Evolutionary conservation across 2,329 filamentous ascomycete genomes (phyloP).

Genomic region (Triangularia setosa): DNA sequence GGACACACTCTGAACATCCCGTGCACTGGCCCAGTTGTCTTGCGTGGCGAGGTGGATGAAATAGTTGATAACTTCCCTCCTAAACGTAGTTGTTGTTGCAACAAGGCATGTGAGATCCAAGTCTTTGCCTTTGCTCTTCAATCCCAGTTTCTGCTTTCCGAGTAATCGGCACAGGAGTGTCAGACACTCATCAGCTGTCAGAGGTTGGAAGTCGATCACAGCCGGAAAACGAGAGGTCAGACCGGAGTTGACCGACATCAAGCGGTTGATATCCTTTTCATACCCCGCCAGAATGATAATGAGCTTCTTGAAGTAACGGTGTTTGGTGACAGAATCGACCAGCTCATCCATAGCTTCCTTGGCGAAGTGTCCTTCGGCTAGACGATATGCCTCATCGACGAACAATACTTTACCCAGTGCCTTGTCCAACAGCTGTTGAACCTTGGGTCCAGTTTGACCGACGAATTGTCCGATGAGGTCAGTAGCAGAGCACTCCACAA

Average conservation of each 20-base stretch:
- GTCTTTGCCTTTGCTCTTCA: conserved; percentile 18
- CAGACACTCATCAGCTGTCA: conserved; percentile 43
- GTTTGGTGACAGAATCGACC: conserved; percentile 50
- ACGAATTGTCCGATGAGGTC: conserved; percentile 66
- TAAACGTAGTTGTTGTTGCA: conserved; percentile 9
- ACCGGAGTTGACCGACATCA: conserved; percentile 59
- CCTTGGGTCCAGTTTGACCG: conserved; percentile 67
- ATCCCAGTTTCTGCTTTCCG: conserved; percentile 25
- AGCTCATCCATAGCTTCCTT: conserved; percentile 54
- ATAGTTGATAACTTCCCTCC: conserved; percentile 25
- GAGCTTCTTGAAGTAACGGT: conserved; percentile 54
- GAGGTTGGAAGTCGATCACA: conserved; percentile 50
- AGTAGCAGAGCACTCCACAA: conserved; percentile 63
- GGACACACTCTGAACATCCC: conserved; percentile 55
- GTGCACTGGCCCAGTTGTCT: conserved; percentile 58
- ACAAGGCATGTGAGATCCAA: conserved; percentile 29
- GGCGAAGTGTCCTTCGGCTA: conserved; percentile 54
- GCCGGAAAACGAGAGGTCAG: conserved; percentile 64
- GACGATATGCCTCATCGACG: conserved; percentile 68
- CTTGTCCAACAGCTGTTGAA: conserved; percentile 55
- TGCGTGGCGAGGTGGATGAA: conserved; percentile 42
- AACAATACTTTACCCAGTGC: conserved; percentile 65
- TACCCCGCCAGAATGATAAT: conserved; percentile 69
- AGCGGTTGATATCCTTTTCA: conserved; percentile 58
- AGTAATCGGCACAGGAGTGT: conserved; percentile 37